A percentile compares a stretch with the other conserved stretches of the same genome.
Evolutionary conservation across 371 early-diverging fungal genomes (phyloP).

Genomic region (Batkoa obscura): DNA sequence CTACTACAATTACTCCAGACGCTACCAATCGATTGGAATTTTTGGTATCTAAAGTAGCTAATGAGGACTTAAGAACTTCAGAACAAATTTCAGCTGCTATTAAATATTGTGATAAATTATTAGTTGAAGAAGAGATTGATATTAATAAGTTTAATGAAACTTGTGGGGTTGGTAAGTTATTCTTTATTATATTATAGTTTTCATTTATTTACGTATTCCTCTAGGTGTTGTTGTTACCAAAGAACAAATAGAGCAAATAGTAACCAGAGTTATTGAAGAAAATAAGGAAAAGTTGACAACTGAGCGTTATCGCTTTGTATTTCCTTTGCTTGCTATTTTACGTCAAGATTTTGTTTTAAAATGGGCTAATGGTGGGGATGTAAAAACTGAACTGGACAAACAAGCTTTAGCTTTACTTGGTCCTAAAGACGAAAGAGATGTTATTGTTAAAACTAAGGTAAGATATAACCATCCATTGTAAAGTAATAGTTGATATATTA

Average conservation of each 20-base stretch:
- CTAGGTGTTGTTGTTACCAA: constrained; percentile 58
- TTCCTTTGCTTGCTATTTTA: constrained; percentile 48
- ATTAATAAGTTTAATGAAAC: constrained; percentile 50
- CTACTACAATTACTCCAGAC: constrained; percentile 63
- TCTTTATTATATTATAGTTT: not conserved
- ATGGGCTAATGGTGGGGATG: constrained; percentile 77
- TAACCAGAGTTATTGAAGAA: constrained; percentile 32
- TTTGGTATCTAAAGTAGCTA: constrained; percentile 46
- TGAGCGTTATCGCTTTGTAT: constrained; percentile 68
- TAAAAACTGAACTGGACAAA: constrained; percentile 74
- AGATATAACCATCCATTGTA: constrained; percentile 12
- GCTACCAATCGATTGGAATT: constrained; percentile 50
- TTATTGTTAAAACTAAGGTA: constrained; percentile 38
- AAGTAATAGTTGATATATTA: not conserved
- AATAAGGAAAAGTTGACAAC: constrained; percentile 47
- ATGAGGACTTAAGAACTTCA: constrained; percentile 35
- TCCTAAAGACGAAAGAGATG: constrained; percentile 90
- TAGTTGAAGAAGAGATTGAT: constrained; percentile 21
- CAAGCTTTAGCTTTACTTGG: constrained; percentile 69
- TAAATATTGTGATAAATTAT: constrained; percentile 48
- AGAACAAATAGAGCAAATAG: constrained; percentile 32
- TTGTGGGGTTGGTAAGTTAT: constrained; percentile 75
- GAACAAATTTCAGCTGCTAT: constrained; percentile 83
- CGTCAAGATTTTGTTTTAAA: constrained; percentile 44
- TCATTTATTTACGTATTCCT: not conserved